Percentiles rank a stretch among this genome's conserved stretches.
These are phyloP conservation scores for Globisporangium takayamanum DNA, from an alignment of 352 stramenopile genomes.

Conservation along the genomic window DNA sequence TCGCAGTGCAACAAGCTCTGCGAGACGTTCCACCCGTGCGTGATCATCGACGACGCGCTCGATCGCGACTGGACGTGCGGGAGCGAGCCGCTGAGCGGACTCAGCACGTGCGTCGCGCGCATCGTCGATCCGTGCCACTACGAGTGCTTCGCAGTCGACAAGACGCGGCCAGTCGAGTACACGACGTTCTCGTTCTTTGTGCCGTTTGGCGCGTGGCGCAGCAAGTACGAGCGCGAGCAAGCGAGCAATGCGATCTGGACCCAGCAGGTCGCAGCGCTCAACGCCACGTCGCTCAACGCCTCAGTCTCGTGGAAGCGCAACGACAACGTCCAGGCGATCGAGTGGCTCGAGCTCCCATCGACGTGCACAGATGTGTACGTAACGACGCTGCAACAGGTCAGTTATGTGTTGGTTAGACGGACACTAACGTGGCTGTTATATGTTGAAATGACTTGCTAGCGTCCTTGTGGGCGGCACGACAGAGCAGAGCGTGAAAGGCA, in stretches of 20 bases:
- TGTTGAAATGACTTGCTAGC: slow-evolving; percentile 13
- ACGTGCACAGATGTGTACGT: slow-evolving; percentile 23
- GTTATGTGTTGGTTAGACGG: background rate
- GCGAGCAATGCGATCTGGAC: slow-evolving; percentile 13
- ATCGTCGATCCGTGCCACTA: slow-evolving; percentile 29
- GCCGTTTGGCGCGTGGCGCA: slow-evolving; percentile 35
- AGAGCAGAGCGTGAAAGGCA: slow-evolving; percentile 29
- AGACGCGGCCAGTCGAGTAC: slow-evolving; percentile 19
- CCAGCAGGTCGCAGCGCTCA: slow-evolving; percentile 14
- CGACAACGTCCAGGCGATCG: slow-evolving; percentile 23
- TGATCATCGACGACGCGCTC: slow-evolving; percentile 10
- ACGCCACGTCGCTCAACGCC: slow-evolving; percentile 16
- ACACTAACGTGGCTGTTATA: slow-evolving; percentile 7
- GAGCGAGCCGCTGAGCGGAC: slow-evolving; percentile 2
- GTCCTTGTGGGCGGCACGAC: slow-evolving; percentile 38
- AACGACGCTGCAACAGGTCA: background rate
- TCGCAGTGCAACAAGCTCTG: slow-evolving; percentile 11
- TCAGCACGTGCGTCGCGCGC: slow-evolving; percentile 10
- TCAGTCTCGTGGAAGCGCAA: slow-evolving; percentile 25
- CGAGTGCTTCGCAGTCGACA: slow-evolving; percentile 33
- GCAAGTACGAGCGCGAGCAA: slow-evolving; percentile 32
- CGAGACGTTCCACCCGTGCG: slow-evolving; percentile 9
- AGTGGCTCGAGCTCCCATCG: slow-evolving; percentile 20
- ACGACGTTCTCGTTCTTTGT: slow-evolving; percentile 48
- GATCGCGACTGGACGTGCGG: slow-evolving; percentile 3